A percentile compares a stretch with the other conserved stretches of the same genome.
Evolutionary conservation across 1,284 basidiomycete species (phyloP).

Genomic region (Tilletia indica): DNA sequence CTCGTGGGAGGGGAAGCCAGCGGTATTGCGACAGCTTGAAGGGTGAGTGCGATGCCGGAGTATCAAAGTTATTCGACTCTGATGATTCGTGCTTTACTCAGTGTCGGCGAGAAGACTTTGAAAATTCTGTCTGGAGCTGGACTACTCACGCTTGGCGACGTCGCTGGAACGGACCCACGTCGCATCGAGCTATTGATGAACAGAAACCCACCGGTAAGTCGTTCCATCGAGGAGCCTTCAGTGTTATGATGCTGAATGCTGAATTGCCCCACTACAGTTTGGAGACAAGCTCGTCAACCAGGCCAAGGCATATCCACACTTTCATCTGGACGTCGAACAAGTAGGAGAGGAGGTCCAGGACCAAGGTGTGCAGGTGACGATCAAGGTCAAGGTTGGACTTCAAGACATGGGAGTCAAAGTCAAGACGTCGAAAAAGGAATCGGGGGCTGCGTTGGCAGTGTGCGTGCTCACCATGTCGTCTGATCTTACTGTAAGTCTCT

Average conservation of each 20-base stretch:
- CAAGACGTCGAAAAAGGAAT: not conserved
- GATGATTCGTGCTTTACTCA: not conserved
- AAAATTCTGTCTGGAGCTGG: constrained; percentile 37
- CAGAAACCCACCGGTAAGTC: constrained; percentile 31
- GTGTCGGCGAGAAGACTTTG: constrained; percentile 72
- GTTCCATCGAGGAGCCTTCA: not conserved
- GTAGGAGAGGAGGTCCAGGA: not conserved
- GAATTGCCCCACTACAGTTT: not conserved
- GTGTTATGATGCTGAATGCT: not conserved
- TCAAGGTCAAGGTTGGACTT: constrained; percentile 5
- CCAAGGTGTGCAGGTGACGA: not conserved
- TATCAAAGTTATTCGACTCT: not conserved
- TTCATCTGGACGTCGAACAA: constrained; percentile 6
- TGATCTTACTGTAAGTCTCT: not conserved
- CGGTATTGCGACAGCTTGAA: constrained; percentile 74
- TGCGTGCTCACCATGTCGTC: constrained; percentile 19
- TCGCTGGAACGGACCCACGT: constrained; percentile 28
- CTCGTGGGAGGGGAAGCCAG: constrained; percentile 78
- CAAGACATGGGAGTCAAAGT: not conserved
- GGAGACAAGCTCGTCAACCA: constrained; percentile 13
- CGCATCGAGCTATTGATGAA: constrained; percentile 43
- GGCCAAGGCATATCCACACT: constrained; percentile 12
- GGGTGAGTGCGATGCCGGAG: constrained; percentile 49
- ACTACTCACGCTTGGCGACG: constrained; percentile 27
- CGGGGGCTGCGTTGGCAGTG: not conserved